Evolutionary conservation across 306 rosid species (phyloP).

Genomic region (Gynostemma pentaphyllum): DNA sequence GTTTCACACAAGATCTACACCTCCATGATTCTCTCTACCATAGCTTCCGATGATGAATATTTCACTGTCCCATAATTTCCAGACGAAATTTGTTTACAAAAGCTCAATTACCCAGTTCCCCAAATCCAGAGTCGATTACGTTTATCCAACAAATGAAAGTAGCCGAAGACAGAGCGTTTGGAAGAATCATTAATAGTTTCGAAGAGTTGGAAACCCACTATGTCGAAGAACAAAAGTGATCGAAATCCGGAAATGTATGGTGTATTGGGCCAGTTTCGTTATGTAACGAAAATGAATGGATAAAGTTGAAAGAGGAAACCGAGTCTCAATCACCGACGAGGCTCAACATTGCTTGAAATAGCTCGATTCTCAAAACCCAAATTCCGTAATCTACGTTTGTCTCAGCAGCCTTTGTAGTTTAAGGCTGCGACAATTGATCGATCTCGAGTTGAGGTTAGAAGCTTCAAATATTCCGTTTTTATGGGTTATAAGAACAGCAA

Average conservation of each 20-base stretch:
- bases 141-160: neutral
- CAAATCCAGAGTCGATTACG: neutral
- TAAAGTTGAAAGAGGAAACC: slow-evolving; percentile 6
- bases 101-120: slow-evolving; percentile 12
- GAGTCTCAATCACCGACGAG: slow-evolving; percentile 11
- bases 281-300: neutral
- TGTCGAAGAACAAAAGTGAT: slow-evolving; percentile 24
- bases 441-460: slow-evolving; percentile 44
- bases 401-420: slow-evolving; percentile 38
- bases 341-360: no score
- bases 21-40: neutral
- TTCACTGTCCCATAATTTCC: slow-evolving; percentile 28
- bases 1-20: no score
- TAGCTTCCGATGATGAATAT: slow-evolving; percentile 14
- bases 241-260: no score
- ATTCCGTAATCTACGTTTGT: no score
- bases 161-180: slow-evolving; percentile 33
- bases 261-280: slow-evolving; percentile 16
- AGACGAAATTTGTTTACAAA: slow-evolving; percentile 22
- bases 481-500: no score
- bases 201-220: slow-evolving; percentile 28
- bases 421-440: no score
- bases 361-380: no score
- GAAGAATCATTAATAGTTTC: no score
- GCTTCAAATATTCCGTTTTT: slow-evolving; percentile 31